These are phyloP conservation scores for Trypanosoma grayi DNA, from an alignment of 208 protist genomes.

Conservation along the genomic window DNA sequence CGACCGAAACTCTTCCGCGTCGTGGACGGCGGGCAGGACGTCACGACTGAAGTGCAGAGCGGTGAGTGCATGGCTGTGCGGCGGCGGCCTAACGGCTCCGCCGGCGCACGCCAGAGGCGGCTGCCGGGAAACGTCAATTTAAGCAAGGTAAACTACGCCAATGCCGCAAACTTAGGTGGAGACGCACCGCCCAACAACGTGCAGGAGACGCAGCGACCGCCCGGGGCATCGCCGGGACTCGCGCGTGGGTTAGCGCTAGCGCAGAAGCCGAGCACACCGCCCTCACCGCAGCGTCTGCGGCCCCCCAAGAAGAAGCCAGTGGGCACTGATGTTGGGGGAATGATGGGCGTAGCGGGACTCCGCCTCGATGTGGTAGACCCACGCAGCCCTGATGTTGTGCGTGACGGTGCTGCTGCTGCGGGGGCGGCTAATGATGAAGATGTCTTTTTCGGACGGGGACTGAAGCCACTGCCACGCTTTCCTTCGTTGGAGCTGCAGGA, in stretches of 20 bases:
- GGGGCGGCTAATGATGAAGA: slow-evolving; percentile 16
- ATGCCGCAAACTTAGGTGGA: neutral
- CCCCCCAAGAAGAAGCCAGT: neutral
- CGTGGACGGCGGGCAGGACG: slow-evolving; percentile 16
- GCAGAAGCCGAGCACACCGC: neutral
- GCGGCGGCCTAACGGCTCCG: neutral
- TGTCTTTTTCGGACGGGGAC: slow-evolving; percentile 45
- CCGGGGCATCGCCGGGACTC: neutral
- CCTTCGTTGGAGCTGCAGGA: slow-evolving; percentile 73
- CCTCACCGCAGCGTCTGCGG: neutral
- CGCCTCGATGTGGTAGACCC: slow-evolving; percentile 7
- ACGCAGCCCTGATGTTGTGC: neutral
- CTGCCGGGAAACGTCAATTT: slow-evolving; percentile 32
- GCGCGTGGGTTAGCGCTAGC: slow-evolving; percentile 20
- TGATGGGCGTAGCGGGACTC: slow-evolving; percentile 28
- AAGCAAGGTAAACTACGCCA: slow-evolving; percentile 18
- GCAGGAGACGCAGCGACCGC: slow-evolving; percentile 1
- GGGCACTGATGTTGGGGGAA: neutral
- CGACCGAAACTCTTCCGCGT: slow-evolving; percentile 79
- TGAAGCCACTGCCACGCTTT: slow-evolving; percentile 81
- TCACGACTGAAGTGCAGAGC: slow-evolving; percentile 18
- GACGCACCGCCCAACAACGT: neutral
- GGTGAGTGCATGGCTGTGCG: slow-evolving; percentile 32
- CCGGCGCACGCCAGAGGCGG: neutral
- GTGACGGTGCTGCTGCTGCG: no score